phyloP scores from a whole-genome alignment of 2,329 filamentous ascomycete species.

The Pestalotiopsis sp. region DNA sequence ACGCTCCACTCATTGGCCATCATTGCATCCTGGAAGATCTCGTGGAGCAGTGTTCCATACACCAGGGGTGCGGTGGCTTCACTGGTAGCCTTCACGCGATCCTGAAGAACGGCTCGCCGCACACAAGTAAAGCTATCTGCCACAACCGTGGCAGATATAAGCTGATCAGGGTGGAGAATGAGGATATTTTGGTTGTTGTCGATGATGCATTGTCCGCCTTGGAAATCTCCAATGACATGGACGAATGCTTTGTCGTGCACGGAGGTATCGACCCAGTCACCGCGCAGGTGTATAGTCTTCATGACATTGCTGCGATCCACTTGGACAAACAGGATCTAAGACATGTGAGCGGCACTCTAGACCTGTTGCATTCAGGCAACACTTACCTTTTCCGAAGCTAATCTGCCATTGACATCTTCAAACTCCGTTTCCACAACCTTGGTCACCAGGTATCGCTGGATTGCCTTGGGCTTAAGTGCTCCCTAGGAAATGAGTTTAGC shows the following conservation, averaged over 20 bases:
- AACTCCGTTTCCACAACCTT: conserved; percentile 72
- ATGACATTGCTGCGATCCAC: conserved; percentile 68
- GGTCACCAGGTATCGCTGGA: conserved; percentile 84
- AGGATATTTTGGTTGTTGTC: conserved; percentile 82
- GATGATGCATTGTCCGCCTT: conserved; percentile 74
- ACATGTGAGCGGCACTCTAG: conserved; percentile 9
- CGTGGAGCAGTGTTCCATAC: conserved; percentile 91
- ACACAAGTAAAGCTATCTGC: conserved; percentile 95
- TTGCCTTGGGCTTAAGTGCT: conserved; percentile 67
- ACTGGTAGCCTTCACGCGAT: conserved; percentile 88
- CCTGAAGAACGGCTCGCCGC: conserved; percentile 88
- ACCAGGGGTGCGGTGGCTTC: conserved; percentile 79
- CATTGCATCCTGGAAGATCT: conserved; percentile 90
- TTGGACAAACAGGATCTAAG: conserved; percentile 76
- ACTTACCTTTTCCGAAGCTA: conserved; percentile 70
- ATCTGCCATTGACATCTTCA: conserved; percentile 59
- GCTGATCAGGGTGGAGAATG: conserved; percentile 90
- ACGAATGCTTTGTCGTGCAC: conserved; percentile 75
- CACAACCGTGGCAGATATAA: conserved; percentile 91
- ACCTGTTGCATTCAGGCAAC: conserved; percentile 11
- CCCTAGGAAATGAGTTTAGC: conserved; percentile 53
- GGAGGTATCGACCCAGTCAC: conserved; percentile 83
- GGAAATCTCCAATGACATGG: conserved; percentile 82
- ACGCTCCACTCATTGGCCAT: conserved; percentile 80
- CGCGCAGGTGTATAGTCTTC: conserved; percentile 74